phyloP scores from a whole-genome alignment of 2,329 filamentous ascomycete species.

The Truncatella angustata region DNA sequence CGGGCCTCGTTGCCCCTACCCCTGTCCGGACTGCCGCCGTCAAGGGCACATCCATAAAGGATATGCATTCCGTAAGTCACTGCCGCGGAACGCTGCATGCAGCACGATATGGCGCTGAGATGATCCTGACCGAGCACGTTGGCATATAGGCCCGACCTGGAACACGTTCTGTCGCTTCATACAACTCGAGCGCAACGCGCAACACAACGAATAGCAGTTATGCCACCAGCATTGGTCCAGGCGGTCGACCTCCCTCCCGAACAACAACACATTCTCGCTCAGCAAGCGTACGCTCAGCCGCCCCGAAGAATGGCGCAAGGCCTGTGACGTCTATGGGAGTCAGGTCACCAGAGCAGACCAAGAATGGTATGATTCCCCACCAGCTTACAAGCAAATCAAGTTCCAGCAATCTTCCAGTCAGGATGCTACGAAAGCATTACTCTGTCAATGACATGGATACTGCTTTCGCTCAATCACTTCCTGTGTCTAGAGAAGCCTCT shows the following conservation, averaged over 20 bases:
- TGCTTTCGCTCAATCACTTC: constrained; percentile 15
- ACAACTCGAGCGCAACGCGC: constrained; percentile 14
- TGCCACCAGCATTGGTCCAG: constrained; percentile 34
- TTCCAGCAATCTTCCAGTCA: constrained; percentile 11
- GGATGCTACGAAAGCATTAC: constrained; percentile 20
- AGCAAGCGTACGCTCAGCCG: constrained; percentile 13
- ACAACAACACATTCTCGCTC: constrained; percentile 24
- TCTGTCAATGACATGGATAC: constrained; percentile 21
- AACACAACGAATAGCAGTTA: constrained; percentile 31
- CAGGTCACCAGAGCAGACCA: constrained; percentile 24
- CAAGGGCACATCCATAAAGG: constrained; percentile 42
- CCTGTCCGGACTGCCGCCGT: constrained; percentile 41
- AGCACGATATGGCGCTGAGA: neutral
- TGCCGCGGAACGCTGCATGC: no score
- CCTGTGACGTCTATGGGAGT: constrained; percentile 28
- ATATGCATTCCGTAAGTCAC: constrained; percentile 14
- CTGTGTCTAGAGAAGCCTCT: constrained; percentile 42
- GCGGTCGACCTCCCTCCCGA: constrained; percentile 31
- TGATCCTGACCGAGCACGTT: neutral
- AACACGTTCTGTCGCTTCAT: constrained; percentile 6
- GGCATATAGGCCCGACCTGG: constrained; percentile 16
- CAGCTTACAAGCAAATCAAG: constrained; percentile 13
- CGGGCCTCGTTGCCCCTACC: constrained; percentile 37
- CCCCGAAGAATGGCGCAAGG: constrained; percentile 24
- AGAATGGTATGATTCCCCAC: constrained; percentile 37